Conservation (phyloP, 2,329 filamentous ascomycete genomes). For the Emergomyces orientalis region DNA sequence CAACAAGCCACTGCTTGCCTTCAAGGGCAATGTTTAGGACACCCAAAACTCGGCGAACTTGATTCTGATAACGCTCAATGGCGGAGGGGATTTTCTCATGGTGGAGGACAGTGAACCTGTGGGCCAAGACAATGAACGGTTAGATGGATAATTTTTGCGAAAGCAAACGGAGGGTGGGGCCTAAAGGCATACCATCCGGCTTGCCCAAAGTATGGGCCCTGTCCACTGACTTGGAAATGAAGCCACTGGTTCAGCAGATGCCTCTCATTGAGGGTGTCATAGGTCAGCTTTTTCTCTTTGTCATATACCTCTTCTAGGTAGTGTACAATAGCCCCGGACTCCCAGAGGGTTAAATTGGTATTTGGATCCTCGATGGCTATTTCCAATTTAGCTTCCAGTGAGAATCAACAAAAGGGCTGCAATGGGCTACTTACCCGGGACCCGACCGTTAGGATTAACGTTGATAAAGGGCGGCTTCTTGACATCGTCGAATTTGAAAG, state of each 20-base stretch:
- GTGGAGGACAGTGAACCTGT: constrained; percentile 33
- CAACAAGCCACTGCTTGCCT: constrained; percentile 34
- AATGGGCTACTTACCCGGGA: constrained; percentile 17
- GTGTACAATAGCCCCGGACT: constrained; percentile 32
- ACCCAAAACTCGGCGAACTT: constrained; percentile 32
- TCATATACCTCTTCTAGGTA: constrained; percentile 36
- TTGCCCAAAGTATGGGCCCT: constrained; percentile 40
- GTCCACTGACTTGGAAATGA: constrained; percentile 34
- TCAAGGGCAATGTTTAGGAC: constrained; percentile 36
- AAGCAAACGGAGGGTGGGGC: too few relatives aligned
- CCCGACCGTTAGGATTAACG: constrained; percentile 39
- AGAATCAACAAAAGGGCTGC: not conserved
- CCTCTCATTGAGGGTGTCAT: constrained; percentile 22
- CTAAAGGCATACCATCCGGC: constrained; percentile 12
- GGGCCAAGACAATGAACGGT: not conserved
- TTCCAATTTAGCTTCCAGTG: not conserved
- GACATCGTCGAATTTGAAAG: not conserved
- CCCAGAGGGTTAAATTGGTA: constrained; percentile 30
- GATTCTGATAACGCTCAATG: constrained; percentile 33
- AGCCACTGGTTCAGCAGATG: constrained; percentile 34
- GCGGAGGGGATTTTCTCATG: constrained; percentile 32
- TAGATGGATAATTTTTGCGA: not conserved
- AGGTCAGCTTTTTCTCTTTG: constrained; percentile 29
- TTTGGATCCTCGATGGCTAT: constrained; percentile 30
- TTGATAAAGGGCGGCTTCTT: constrained; percentile 24